These are phyloP conservation scores for Lunularia cruciata DNA, from an alignment of 225 moss, liverwort and hornwort species.

Conservation along the genomic window DNA sequence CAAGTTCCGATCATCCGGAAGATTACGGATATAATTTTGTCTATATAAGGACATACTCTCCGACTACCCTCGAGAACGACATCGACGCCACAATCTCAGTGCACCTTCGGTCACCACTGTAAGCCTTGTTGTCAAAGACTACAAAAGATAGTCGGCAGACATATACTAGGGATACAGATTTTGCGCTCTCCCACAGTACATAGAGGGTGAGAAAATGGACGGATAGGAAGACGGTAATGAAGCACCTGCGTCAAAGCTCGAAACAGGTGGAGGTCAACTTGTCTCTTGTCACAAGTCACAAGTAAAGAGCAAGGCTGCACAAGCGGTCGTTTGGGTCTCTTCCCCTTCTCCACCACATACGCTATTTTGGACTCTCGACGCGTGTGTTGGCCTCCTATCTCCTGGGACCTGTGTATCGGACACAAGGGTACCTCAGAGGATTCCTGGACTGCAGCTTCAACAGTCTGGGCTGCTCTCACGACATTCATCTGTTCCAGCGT, in stretches of 20 bases:
- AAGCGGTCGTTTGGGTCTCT: conserved; percentile 38
- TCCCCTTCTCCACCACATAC: conserved; percentile 14
- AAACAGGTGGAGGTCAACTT: conserved; percentile 48
- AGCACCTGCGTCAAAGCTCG: conserved; percentile 44
- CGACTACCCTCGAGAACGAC: too few species aligned
- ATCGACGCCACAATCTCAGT: too few species aligned
- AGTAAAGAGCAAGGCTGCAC: conserved; percentile 49
- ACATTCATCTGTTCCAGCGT: conserved; percentile 40
- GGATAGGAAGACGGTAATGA: neutral
- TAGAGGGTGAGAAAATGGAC: too few species aligned
- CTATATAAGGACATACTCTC: neutral
- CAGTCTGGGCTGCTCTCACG: conserved; percentile 20
- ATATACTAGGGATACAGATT: too few species aligned
- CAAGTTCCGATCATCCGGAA: too few species aligned
- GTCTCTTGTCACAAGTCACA: conserved; percentile 45
- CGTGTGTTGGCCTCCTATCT: neutral
- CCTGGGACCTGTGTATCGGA: conserved; percentile 34
- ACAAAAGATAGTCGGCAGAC: too few species aligned
- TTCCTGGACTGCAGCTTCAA: conserved; percentile 28
- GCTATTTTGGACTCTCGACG: conserved; percentile 6
- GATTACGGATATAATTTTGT: neutral
- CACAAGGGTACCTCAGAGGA: conserved; percentile 27
- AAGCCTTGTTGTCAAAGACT: too few species aligned
- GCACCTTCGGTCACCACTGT: too few species aligned
- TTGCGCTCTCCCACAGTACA: too few species aligned